Base-by-base conservation (phyloP, 2,329 filamentous ascomycete species). In the Epichloe elymi region DNA sequence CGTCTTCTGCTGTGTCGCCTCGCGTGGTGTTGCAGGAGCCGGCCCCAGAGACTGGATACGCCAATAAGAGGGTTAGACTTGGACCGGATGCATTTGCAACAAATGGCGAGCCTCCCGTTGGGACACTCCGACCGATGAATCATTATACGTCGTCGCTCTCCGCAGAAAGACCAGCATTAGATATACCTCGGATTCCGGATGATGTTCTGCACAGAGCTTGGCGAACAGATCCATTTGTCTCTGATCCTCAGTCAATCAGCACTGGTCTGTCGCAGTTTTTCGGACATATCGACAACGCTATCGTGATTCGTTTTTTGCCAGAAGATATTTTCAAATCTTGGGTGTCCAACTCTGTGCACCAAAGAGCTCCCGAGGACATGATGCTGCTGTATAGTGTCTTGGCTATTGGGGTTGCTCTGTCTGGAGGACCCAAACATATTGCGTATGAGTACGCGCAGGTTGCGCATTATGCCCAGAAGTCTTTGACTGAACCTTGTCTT, bases 11-110 rank as follows among this genome's bases (percentile, higher is more conserved):
- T 0, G 65, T 74, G 12, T 78, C 76, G 10, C 74, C 75, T 2
- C 67, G 70, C 23, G 67, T 65, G 15, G 55, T 63, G 6, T 59
- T 67, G 59, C 55, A 59, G 52, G 40, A 69, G 57, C 44, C 64
- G 4, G 61, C 65, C 5, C 62, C 64, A 5, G 66, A 68, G 5
- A 59, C 58, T 5, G 59, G 65, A 15, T 68, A 72, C 23, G 61
- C 69, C 54, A 80, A 80, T 54, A 80, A 81, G 64, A 70, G 76
- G 53, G 63, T 73, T 39, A 70, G 73, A 50, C 63, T 74, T 26
- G 70, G 69, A 15, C 74, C 73, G 55, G 71, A 76, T 46, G 64
- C 69, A 42, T 77, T 72, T 53, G 63, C 68, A 41, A 60, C 69
- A 17, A 59, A 56, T 44, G 59, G 57, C 51, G 65, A 69, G n/a